phyloP scores from a whole-genome alignment of 192 early-diverging fungal genomes.

The Entomortierella parvispora region DNA sequence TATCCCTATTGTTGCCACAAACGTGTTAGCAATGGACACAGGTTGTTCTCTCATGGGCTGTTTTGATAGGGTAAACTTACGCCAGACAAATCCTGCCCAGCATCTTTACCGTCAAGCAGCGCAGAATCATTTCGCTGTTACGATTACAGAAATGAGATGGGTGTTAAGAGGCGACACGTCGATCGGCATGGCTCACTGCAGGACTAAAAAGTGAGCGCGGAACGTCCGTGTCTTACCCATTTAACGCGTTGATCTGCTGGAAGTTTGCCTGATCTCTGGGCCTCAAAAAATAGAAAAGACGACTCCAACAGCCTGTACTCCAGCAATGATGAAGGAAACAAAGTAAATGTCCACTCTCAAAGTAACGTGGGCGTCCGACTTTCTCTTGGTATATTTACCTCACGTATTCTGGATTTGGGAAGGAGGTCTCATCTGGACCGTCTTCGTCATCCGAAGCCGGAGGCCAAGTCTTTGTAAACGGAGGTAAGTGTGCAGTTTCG shows the following conservation, averaged over 20 bases:
- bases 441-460: neutral
- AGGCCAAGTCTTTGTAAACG: constrained; percentile 27
- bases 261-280: constrained; percentile 60
- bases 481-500: neutral
- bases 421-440: neutral
- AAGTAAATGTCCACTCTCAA: no score
- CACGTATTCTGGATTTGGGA: constrained; percentile 39
- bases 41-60: neutral
- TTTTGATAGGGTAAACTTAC: constrained; percentile 10
- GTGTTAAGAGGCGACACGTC: neutral
- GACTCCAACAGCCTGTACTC: constrained; percentile 52
- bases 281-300: constrained; percentile 66
- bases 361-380: no score
- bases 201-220: neutral
- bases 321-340: neutral
- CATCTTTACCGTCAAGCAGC: constrained; percentile 51
- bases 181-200: neutral
- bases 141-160: neutral
- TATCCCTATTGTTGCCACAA: constrained; percentile 27
- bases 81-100: constrained; percentile 47
- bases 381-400: no score
- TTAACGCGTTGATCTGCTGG: constrained; percentile 56
- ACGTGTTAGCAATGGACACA: no score
- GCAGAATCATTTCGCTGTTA: constrained; percentile 52
- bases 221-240: constrained; percentile 36